Base-by-base conservation (phyloP, 2,329 filamentous ascomycete species). In the Didymella keratinophila region DNA sequence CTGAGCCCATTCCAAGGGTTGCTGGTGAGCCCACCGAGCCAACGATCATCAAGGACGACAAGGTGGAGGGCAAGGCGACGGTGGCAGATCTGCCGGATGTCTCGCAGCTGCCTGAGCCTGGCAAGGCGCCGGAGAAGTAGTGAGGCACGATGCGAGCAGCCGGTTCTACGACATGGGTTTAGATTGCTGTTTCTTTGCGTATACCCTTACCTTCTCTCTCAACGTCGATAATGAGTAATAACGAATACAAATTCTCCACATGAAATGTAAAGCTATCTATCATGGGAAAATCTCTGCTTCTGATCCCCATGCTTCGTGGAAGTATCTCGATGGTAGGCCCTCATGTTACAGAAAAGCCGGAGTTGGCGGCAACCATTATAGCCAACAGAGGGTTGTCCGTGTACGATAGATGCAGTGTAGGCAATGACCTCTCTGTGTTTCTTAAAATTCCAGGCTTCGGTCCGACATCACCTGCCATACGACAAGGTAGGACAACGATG, bases 21-120 rank as follows among this genome's bases (percentile, higher is more conserved):
- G 51, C 56, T 12, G 56, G 48, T 2, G 66, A 65, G 20, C 66
- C 42, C 42, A 64, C 39, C 11, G 71, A 69, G 4, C 71, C 75
- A 5, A 63, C 76, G 14, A 71, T 72, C 47, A 72, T 76, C 41
- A 61, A 60, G 6, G 72, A 74, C 36, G 56, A 62, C 23, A 67
- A 62, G 23, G 69, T 69, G 20, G 65, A 63, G 16, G 42, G 57
- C 2, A 70, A 66, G 27, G 59, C 63, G 39, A 61, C 60, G 10
- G 70, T 77, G 9, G 50, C 64, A 16, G 72, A 78, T 59, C 52
- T 78, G 61, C 75, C 75, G 1, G 73, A 72, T 30, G 76, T 78
- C 30, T 65, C 68, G 30, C 64, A 78, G 62, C 60, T 78, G 58
- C 75, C 76, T 10, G 71, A 74, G 28, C 76, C 77, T 23, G 64